These are phyloP conservation scores for Keithomyces neogunnii DNA, from an alignment of 2,329 filamentous ascomycete genomes.

Conservation along the genomic window DNA sequence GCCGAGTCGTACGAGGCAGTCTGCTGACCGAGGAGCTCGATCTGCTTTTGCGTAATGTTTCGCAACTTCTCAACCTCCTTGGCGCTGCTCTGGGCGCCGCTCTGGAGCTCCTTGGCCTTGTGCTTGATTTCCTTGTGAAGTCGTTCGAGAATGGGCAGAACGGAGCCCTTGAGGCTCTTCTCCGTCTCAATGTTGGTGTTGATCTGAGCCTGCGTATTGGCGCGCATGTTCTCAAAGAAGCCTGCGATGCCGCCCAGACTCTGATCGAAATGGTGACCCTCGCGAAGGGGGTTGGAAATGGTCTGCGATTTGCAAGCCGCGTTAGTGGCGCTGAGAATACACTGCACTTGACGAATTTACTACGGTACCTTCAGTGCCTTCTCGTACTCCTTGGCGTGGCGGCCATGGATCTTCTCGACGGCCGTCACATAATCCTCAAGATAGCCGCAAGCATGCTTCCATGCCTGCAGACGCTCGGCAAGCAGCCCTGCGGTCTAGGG, in stretches of 20 bases:
- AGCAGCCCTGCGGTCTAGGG: slow-evolving; percentile 68
- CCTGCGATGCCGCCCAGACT: slow-evolving; percentile 78
- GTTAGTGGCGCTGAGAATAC: too few species aligned
- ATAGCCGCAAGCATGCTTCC: slow-evolving; percentile 90
- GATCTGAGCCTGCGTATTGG: slow-evolving; percentile 84
- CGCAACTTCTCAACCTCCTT: slow-evolving; percentile 92
- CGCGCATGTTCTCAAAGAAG: slow-evolving; percentile 88
- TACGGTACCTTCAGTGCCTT: slow-evolving; percentile 67
- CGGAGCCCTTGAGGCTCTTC: slow-evolving; percentile 76
- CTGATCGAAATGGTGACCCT: slow-evolving; percentile 91
- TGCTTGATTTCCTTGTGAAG: slow-evolving; percentile 95
- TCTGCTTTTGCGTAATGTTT: slow-evolving; percentile 82
- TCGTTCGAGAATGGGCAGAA: slow-evolving; percentile 81
- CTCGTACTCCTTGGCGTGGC: slow-evolving; percentile 90
- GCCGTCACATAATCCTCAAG: slow-evolving; percentile 82
- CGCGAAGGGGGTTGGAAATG: slow-evolving; percentile 75
- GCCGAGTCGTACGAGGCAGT: slow-evolving; percentile 71
- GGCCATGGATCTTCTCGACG: slow-evolving; percentile 78
- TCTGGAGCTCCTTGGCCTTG: slow-evolving; percentile 82
- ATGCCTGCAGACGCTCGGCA: slow-evolving; percentile 80
- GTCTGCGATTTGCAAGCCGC: slow-evolving; percentile 41
- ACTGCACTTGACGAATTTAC: too few species aligned
- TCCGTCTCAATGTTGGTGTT: slow-evolving; percentile 88
- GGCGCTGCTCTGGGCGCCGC: slow-evolving; percentile 72
- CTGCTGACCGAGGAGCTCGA: slow-evolving; percentile 85